These are phyloP conservation scores for Geranium incanum DNA, from an alignment of 441 rosid species.

Conservation along the genomic window DNA sequence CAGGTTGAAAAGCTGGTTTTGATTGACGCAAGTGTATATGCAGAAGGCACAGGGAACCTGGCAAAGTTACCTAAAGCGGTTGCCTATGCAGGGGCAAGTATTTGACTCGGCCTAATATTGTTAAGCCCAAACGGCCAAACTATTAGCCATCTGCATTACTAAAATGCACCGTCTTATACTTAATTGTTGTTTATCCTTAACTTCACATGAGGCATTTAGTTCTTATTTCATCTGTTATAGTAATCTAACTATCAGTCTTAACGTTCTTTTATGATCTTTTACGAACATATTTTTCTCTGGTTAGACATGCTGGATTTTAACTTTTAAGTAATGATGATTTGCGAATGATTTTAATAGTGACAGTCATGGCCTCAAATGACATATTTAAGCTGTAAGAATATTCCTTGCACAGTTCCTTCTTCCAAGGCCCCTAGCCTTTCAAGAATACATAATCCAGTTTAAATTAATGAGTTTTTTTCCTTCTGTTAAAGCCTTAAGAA, in stretches of 20 bases:
- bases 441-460: not conserved
- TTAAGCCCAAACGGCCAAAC: not conserved
- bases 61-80: slow-evolving; percentile 52
- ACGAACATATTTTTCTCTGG: not conserved
- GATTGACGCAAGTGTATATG: slow-evolving; percentile 77
- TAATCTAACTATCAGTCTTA: not conserved
- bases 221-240: slow-evolving; percentile 1
- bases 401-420: not conserved
- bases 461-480: not conserved
- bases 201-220: not conserved
- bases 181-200: not conserved
- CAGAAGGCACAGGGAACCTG: slow-evolving; percentile 75
- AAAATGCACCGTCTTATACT: not conserved
- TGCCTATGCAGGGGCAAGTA: slow-evolving; percentile 80
- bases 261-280: not conserved
- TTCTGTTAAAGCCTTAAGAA: not conserved
- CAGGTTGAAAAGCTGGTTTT: slow-evolving; percentile 77
- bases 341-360: not conserved
- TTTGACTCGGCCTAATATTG: slow-evolving; percentile 4
- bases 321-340: not conserved
- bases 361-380: not conserved
- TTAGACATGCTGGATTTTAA: not conserved
- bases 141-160: not conserved
- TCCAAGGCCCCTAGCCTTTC: not conserved
- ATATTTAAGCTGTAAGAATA: not conserved